Evolutionary conservation across 345 rosid species (phyloP), one percentile per base, ranked within the genome.

Genomic region (Carallia pectinifolia): DNA sequence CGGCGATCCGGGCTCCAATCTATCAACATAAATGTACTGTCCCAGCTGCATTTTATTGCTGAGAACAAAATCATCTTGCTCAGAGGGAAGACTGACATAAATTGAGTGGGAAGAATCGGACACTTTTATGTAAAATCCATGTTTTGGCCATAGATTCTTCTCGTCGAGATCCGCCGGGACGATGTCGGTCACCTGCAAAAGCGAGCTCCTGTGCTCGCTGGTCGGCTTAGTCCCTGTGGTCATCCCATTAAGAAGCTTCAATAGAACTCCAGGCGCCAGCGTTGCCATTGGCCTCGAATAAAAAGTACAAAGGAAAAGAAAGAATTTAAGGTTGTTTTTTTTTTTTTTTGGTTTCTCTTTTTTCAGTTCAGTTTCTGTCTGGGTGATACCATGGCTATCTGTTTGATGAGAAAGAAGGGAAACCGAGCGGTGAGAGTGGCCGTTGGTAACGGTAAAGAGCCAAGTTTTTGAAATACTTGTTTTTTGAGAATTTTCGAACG

Each of bases 151-250:
- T 31, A 96, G 98, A 71, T 76, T 87, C 77, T 90, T 90, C 84
- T 90, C 97, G 70, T 92, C 99, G 16, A 96, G 98, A 63, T 95
- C 97, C 23, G 90, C 87, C 0, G 99, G 99, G 48, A 96, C 98
- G 3, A 96, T 96, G 73, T 92, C 98, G 0, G 97, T 89, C 30
- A 96, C 96, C 58, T 96, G 99, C 62, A 96, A 71, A 29, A 96
- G 82, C 33, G 99, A 90, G 77, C 85, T 90, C 71, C 99, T 81
- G 79, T 92, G 95, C 72, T 92, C 98, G 44, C 89, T 66, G 1
- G 99, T 92, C 50, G 98, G 81, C 76, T 90, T 96, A 31, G 84
- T 84, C 27, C 98, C 98, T 6, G 88, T 87, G 78, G 83, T 87
- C 99, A 92, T 90, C 9, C 91, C 97, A 64, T 86, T 82, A 23